A percentile compares a stretch with the other conserved stretches of the same genome.
Conservation (phyloP, 2,329 filamentous ascomycete genomes). For the Nigrospora osmanthi region DNA sequence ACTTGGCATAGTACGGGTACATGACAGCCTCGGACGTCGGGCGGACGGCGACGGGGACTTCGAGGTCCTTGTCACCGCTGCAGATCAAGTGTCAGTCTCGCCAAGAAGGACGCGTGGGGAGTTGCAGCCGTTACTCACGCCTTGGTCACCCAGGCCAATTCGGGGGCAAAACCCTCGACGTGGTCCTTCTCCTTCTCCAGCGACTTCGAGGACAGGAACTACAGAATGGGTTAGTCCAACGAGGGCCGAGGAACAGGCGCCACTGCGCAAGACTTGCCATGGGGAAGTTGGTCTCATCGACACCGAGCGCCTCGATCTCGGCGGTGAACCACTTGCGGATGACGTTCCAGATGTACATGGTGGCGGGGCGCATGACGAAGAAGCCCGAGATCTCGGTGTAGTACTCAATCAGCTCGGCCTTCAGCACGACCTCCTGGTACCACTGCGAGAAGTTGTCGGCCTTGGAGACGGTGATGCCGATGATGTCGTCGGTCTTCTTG, state of each 20-base stretch:
- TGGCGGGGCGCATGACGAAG: slow-evolving; percentile 75
- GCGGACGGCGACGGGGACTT: slow-evolving; percentile 65
- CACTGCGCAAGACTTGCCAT: slow-evolving; percentile 32
- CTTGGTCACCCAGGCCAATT: slow-evolving; percentile 83
- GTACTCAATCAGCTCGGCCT: slow-evolving; percentile 97
- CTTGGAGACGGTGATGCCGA: slow-evolving; percentile 83
- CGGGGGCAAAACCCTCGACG: slow-evolving; percentile 95
- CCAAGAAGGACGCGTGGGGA: slow-evolving; percentile 4
- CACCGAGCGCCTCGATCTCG: slow-evolving; percentile 82
- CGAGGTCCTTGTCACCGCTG: slow-evolving; percentile 85
- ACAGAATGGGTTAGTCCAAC: too few relatives aligned
- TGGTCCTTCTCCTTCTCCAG: slow-evolving; percentile 87
- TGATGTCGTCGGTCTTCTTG: slow-evolving; percentile 50
- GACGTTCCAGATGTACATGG: slow-evolving; percentile 60
- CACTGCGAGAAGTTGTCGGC: slow-evolving; percentile 82
- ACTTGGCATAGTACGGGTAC: slow-evolving; percentile 50
- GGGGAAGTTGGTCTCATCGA: slow-evolving; percentile 94
- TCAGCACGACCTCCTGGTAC: slow-evolving; percentile 97
- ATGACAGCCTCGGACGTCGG: slow-evolving; percentile 55
- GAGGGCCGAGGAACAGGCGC: too few relatives aligned
- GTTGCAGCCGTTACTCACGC: slow-evolving; percentile 41
- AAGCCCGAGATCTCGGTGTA: slow-evolving; percentile 83
- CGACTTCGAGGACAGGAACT: slow-evolving; percentile 83
- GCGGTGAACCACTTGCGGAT: slow-evolving; percentile 61
- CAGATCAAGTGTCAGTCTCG: slow-evolving; percentile 12